phyloP scores from a whole-genome alignment of 1,139 yeast species.

The Geotrichum macrosporum region DNA sequence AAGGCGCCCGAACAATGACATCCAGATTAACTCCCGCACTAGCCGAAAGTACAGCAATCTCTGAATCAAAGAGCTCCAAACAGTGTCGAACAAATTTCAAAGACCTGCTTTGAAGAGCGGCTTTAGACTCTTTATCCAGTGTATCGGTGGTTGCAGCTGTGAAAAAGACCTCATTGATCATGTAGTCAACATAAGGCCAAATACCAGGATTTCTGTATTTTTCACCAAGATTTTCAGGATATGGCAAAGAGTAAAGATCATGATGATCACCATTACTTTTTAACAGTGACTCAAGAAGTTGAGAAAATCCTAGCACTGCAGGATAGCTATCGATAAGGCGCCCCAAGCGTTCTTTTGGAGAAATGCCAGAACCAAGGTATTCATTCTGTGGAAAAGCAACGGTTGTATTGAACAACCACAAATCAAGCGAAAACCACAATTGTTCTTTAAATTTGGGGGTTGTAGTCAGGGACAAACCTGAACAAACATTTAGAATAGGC shows the following conservation, averaged over 20 bases:
- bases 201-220: constrained; percentile 62
- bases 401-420: constrained; percentile 56
- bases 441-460: constrained; percentile 43
- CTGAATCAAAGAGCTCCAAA: constrained; percentile 60
- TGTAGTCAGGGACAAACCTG: constrained; percentile 47
- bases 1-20: constrained; percentile 43
- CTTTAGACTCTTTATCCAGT: constrained; percentile 38
- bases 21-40: constrained; percentile 52
- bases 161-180: constrained; percentile 62
- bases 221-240: constrained; percentile 62
- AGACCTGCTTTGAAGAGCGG: constrained; percentile 51
- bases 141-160: constrained; percentile 38
- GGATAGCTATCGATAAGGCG: constrained; percentile 32
- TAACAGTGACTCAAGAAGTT: constrained; percentile 46
- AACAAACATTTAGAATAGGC: constrained; percentile 49
- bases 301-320: constrained; percentile 57
- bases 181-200: constrained; percentile 75
- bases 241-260: constrained; percentile 42
- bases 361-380: constrained; percentile 26
- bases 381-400: constrained; percentile 32
- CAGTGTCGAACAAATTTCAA: constrained; percentile 52
- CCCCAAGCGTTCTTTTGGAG: constrained; percentile 34
- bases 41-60: constrained; percentile 44
- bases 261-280: constrained; percentile 26
- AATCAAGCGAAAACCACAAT: constrained; percentile 69